These are phyloP conservation scores for Pigoraptor vietnamica DNA, from an alignment of 78 protist genomes.

Conservation along the genomic window DNA sequence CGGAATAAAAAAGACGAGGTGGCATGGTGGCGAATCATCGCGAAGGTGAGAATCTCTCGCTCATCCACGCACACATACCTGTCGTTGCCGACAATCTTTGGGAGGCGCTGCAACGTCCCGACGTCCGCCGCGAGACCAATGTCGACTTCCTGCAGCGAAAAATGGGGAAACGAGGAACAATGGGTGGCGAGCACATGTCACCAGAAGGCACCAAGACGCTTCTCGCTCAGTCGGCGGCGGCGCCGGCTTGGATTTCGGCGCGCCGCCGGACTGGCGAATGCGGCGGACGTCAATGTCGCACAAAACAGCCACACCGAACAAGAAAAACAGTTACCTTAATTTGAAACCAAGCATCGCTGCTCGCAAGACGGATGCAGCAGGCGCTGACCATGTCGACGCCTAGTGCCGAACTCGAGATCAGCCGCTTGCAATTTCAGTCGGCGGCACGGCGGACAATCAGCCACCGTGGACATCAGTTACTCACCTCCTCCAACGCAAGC, in stretches of 20 bases:
- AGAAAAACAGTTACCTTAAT: neutral
- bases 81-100: constrained; percentile 27
- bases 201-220: no score
- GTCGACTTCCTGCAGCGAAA: constrained; percentile 53
- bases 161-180: neutral
- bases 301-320: no score
- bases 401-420: constrained; percentile 20
- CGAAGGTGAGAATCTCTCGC: no score
- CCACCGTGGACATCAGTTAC: neutral
- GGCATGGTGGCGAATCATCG: no score
- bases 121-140: constrained; percentile 77
- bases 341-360: constrained; percentile 44
- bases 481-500: constrained; percentile 37
- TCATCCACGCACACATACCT: constrained; percentile 55
- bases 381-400: constrained; percentile 69
- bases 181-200: neutral
- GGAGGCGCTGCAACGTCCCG: constrained; percentile 77
- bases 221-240: no score
- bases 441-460: no score
- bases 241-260: no score
- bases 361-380: constrained; percentile 58
- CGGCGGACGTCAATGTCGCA: no score
- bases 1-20: no score
- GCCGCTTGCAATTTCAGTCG: no score
- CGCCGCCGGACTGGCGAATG: no score